phyloP scores from a whole-genome alignment of 495 filamentous ascomycete genomes.

The Hypoxylon subgilvum region DNA sequence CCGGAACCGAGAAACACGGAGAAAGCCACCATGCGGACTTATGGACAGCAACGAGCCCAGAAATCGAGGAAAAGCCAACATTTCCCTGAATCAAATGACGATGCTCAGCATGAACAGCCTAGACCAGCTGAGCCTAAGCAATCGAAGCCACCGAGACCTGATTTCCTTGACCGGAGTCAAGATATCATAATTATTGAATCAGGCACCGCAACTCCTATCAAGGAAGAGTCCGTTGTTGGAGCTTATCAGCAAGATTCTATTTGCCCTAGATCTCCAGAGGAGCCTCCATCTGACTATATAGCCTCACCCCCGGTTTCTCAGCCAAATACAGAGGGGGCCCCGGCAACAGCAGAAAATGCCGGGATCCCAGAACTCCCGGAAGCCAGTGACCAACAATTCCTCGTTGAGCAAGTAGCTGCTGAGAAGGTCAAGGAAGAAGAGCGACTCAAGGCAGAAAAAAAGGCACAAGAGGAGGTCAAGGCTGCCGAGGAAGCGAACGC shows the following conservation, averaged over 20 bases:
- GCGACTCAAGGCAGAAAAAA: conserved; percentile 47
- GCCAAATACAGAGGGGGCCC: neutral
- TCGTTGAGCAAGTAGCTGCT: neutral
- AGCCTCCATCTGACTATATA: neutral
- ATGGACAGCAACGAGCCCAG: conserved; percentile 1
- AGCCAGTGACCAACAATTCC: neutral
- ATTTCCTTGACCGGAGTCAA: neutral
- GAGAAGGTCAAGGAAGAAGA: conserved; percentile 43
- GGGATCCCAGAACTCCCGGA: neutral
- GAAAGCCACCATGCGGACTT: neutral
- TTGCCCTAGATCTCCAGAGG: neutral
- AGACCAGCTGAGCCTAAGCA: neutral
- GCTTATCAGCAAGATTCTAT: neutral
- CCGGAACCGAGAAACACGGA: neutral
- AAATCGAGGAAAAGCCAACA: neutral
- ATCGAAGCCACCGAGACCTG: neutral
- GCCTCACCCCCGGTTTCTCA: neutral
- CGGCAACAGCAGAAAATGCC: neutral
- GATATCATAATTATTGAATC: neutral
- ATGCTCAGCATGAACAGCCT: neutral
- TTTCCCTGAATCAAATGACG: neutral
- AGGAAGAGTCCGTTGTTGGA: neutral
- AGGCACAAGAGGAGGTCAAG: conserved; percentile 73
- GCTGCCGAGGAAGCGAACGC: conserved; percentile 70
- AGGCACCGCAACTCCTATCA: neutral